Base-by-base conservation (phyloP, 1,284 basidiomycete genomes). In the Marasmius fiardii region DNA sequence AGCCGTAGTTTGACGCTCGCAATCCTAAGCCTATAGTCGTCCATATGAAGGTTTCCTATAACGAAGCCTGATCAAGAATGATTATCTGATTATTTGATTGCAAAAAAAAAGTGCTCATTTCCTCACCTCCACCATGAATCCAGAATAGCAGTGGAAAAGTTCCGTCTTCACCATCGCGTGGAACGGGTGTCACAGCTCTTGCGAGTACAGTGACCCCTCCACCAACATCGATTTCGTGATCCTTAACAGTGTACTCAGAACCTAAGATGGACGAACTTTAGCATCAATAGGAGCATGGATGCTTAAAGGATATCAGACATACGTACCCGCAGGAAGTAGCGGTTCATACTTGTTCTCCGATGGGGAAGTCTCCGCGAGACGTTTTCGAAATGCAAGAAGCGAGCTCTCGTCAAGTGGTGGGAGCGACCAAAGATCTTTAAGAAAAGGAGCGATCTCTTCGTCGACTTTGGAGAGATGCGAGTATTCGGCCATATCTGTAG, bases 41-140 rank as follows among this genome's bases (percentile, higher is more conserved):
- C 39, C 39, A 41, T 41, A 20, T 41, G 16, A 18, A 16, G 39
- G 16, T n/a, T 20, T 18, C 39, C 39, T 20, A 41, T 8, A 41
- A 41, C 39, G 4, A 41, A 41, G n/a, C 39, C 39, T 41, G 28
- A 41, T 41, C 39, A 16, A 28, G 1, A 11, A 37, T 16, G 31
- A n/a, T 26, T 28, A 21, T 5, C 20, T 24, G 16, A 33, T n/a
- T n/a, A n/a, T 23, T 21, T 14, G 14, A 12, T n/a, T 14, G n/a
- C 11, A n/a, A 20, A 16, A 5, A 39, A 14, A 41, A 8, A 2
- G 7, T 8, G 5, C n/a, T 14, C 10, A 26, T 18, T 24, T n/a
- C 18, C 47, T n/a, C n/a, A 59, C 60, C 55, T 51, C 60, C 60
- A 2, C 55, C 60, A 10, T 61, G 58, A 6, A 44, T 24, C 41